phyloP scores from a whole-genome alignment of 768 basidiomycete genomes.

The Lentinula raphanica region DNA sequence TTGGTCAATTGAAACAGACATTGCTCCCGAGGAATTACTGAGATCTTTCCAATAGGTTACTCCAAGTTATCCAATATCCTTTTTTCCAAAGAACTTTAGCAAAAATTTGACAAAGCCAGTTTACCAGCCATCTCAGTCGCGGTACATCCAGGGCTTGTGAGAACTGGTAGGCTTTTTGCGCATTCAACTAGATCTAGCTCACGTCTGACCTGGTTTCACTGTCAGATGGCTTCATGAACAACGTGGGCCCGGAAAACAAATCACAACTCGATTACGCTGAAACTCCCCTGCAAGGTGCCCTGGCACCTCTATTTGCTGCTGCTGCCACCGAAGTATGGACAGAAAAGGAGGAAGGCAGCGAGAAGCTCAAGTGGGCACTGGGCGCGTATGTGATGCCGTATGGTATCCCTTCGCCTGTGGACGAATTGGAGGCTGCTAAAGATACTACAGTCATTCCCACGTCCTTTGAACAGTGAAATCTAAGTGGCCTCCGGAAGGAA shows the following conservation, averaged over 20 bases:
- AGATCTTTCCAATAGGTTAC: slow-evolving; percentile 28
- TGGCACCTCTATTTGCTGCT: slow-evolving; percentile 34
- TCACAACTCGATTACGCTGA: slow-evolving; percentile 9
- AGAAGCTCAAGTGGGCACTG: slow-evolving; percentile 27
- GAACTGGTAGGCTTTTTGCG: slow-evolving; percentile 24
- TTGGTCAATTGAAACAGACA: neutral
- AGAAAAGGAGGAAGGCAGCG: neutral
- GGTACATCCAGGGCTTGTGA: slow-evolving; percentile 37
- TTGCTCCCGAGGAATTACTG: too few species aligned
- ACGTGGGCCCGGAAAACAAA: neutral
- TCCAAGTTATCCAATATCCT: slow-evolving; percentile 50
- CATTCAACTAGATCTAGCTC: slow-evolving; percentile 11
- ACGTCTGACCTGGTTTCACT: slow-evolving; percentile 2
- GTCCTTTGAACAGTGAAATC: too few species aligned
- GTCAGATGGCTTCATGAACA: neutral
- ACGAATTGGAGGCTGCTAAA: slow-evolving; percentile 22
- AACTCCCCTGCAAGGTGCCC: slow-evolving; percentile 26
- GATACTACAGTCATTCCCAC: too few species aligned
- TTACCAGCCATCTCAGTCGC: slow-evolving; percentile 33
- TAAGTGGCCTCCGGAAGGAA: too few species aligned
- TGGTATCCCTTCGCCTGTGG: slow-evolving; percentile 18
- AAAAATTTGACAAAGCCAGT: slow-evolving; percentile 31
- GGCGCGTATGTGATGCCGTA: slow-evolving; percentile 34
- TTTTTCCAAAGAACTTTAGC: slow-evolving; percentile 46
- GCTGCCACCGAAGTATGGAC: slow-evolving; percentile 28